Percentiles rank a stretch among this genome's conserved stretches.
Evolutionary conservation across 345 rosid species (phyloP).

Genomic region (Chamaenerion angustifolium): DNA sequence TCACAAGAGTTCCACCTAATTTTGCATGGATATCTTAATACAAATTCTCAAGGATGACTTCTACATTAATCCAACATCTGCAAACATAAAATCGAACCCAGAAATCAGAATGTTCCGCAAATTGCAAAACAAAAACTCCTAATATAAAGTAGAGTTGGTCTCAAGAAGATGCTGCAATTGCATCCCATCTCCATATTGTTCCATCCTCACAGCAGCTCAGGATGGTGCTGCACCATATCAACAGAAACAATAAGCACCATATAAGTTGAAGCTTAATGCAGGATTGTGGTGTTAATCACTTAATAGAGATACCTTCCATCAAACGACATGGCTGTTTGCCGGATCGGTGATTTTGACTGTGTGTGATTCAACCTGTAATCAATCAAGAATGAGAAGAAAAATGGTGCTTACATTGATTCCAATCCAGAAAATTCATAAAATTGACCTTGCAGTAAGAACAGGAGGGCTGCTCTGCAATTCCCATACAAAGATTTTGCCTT

Average conservation of each 20-base stretch:
- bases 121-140: too few species aligned
- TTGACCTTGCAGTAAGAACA: constrained; percentile 67
- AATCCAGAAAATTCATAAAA: not conserved
- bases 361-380: constrained; percentile 49
- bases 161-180: constrained; percentile 15
- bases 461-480: constrained; percentile 91
- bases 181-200: constrained; percentile 95
- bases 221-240: constrained; percentile 54
- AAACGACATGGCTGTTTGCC: constrained; percentile 92
- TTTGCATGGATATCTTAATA: too few species aligned
- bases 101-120: too few species aligned
- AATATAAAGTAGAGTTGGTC: not conserved
- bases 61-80: too few species aligned
- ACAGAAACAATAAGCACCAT: not conserved
- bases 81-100: too few species aligned
- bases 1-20: too few species aligned
- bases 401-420: too few species aligned
- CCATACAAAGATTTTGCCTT: constrained; percentile 94
- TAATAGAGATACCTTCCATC: constrained; percentile 51
- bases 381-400: not conserved
- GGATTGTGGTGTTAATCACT: not conserved
- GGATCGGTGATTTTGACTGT: constrained; percentile 67
- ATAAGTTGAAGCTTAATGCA: not conserved
- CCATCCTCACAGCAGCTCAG: constrained; percentile 93
- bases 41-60: too few species aligned